Evolutionary conservation across 768 basidiomycete species (phyloP).

Genomic region (Auricularia auricula-judae): DNA sequence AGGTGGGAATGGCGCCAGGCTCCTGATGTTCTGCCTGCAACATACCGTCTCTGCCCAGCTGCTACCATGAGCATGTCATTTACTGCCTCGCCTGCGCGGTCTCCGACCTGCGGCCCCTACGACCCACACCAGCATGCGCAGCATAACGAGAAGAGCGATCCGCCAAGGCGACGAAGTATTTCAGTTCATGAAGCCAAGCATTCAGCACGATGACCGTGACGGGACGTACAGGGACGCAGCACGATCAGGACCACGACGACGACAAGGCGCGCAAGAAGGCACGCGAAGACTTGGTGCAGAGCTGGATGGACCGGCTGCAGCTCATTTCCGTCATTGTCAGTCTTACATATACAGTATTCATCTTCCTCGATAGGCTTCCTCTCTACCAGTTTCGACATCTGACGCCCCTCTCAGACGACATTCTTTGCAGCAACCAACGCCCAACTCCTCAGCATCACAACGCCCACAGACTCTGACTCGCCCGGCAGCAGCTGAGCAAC

Average conservation of each 20-base stretch:
- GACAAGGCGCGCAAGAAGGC: conserved; percentile 32
- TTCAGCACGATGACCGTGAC: too few species aligned
- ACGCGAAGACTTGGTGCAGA: conserved; percentile 40
- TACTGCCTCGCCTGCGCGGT: background rate
- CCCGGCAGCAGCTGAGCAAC: conserved; percentile 20
- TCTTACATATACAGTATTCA: conserved; percentile 1
- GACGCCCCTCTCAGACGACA: conserved; percentile 32
- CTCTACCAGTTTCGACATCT: background rate
- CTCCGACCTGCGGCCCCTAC: background rate
- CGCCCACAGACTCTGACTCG: conserved; percentile 17
- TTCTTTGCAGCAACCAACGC: conserved; percentile 53
- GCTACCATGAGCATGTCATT: too few species aligned
- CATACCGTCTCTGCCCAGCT: too few species aligned
- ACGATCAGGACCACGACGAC: conserved; percentile 39
- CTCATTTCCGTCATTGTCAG: conserved; percentile 49
- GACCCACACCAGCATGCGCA: background rate
- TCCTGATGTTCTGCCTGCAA: too few species aligned
- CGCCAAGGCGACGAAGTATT: background rate
- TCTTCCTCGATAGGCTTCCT: background rate
- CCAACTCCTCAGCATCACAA: conserved; percentile 36
- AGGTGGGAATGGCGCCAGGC: too few species aligned
- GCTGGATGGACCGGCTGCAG: conserved; percentile 54
- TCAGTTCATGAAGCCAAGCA: too few species aligned
- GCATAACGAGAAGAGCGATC: background rate
- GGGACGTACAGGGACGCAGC: conserved; percentile 28